Base-by-base conservation (phyloP, 768 basidiomycete species). In the Gloeophyllum trabeum region DNA sequence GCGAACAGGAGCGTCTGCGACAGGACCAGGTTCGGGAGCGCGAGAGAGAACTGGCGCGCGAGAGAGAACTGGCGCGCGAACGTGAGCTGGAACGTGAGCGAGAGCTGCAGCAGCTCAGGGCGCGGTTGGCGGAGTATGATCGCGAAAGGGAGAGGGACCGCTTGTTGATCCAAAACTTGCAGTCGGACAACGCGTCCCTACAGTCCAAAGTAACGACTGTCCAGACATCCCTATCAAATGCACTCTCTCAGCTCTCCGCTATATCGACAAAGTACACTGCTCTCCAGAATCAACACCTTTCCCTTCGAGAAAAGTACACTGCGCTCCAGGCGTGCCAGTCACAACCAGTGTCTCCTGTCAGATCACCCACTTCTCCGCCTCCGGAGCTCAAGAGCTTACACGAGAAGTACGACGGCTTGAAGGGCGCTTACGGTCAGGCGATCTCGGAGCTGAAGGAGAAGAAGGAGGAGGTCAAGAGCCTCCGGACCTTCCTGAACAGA, bases 401-500 rank as follows among this genome's bases (percentile, higher is more conserved):
- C 10, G 28, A 10, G 10, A 10, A 16, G 28, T 32, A 32, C 28
- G 28, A 32, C 28, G 28, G 28, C 10, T 32, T 32, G 28, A 32
- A 16, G 28, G 16, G 16, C 10, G 28, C 28, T 16, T 32, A 32
- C 16, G 28, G 28, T 10, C 10, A 32, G 10, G 10, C 16, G 28
- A 21, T 19, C 13, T 10, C 13, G 7, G 36, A 10, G 36, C 13
- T 21, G 10, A 19, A 37, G 20, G 36, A 10, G 7, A 21, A 7
- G 10, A 37, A 10, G 36, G 10, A 10, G 20, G 36, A 37, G 20
- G 10, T 37, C 10, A 21, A 10, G 36, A 37, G 10, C 7, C 20
- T 37, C 13, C 7, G 20, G 20, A 7, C 13, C 10, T 37, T 37
- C 20, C 36, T 37, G 10, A 21, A 37, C 20, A 79, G 82, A 46